Evolutionary conservation across 2,329 filamentous ascomycete genomes (phyloP), one percentile per base, ranked within the genome.

Genomic region (Aureobasidium uvarum): DNA sequence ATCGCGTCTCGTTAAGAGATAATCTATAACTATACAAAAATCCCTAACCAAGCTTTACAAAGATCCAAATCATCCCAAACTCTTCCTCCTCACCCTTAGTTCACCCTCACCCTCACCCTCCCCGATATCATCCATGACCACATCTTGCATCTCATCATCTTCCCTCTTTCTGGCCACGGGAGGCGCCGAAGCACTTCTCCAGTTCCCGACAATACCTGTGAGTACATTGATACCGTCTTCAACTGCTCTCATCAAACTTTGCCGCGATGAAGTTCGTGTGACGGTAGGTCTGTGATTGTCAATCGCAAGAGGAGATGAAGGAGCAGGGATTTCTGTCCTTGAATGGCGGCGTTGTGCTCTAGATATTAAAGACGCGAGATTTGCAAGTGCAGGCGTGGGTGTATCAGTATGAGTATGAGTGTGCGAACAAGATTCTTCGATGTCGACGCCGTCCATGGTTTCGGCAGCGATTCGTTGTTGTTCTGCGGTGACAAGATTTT

Each of bases 401-500:
- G 55, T 28, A 6, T 11, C 1, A n/a, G 36, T 7, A 13, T 36
- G 31, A 1, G 55, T 28, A 6, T 11, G 3, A n/a, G 36, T 7
- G 2, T 36, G 33, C 10, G 33, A 5, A n/a, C 4, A 23, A 10
- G 54, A 5, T 13, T 54, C 55, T 20, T 51, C 48, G 3, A 25
- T 2, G 0, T 60, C 54, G 1, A 65, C 46, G 6, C 63, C 63
- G 28, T 65, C 63, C 20, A 65, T 33, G 2, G 45, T 65, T 10
- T 66, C 65, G 18, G 48, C 55, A 3, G 46, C 51, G 25, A 39
- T 25, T 10, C 39, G 18, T 14, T 62, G 58, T n/a, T 64, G 41
- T 7, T 68, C 56, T 10, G 69, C 67, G 14, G 66, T 60, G 2
- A 74, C 64, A 23, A 74, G 73, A 39, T 72, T 70, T 38, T 70